Evolutionary conservation across 441 rosid species (phyloP).

Genomic region (Populus hybrid): DNA sequence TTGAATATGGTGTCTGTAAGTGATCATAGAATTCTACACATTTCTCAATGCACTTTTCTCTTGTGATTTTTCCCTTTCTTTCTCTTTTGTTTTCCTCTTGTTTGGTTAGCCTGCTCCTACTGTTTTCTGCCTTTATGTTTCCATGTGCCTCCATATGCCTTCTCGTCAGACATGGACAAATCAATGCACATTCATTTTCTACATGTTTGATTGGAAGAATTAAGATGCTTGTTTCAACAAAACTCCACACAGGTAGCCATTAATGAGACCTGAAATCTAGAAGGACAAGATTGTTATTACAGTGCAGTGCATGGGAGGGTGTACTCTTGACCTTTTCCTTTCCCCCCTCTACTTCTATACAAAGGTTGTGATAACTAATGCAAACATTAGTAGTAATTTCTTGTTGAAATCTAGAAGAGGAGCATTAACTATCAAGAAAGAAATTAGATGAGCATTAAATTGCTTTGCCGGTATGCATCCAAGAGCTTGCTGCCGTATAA

Average conservation of each 20-base stretch:
- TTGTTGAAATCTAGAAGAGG: background rate
- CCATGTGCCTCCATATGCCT: slow-evolving; percentile 26
- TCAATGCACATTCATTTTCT: slow-evolving; percentile 16
- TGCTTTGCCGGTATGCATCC: too few species aligned
- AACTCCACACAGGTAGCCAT: background rate
- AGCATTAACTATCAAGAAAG: background rate
- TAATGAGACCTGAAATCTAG: background rate
- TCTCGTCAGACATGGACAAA: slow-evolving; percentile 11
- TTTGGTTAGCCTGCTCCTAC: background rate
- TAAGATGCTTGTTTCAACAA: slow-evolving; percentile 3
- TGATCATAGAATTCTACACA: background rate
- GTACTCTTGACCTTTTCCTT: background rate
- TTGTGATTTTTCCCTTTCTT: background rate
- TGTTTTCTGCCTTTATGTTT: slow-evolving; percentile 17
- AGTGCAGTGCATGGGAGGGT: background rate
- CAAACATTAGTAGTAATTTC: too few species aligned
- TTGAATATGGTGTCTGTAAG: background rate
- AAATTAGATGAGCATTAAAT: background rate
- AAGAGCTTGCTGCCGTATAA: too few species aligned
- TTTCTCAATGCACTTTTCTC: slow-evolving; percentile 15
- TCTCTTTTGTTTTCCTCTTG: background rate
- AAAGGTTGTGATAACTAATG: background rate
- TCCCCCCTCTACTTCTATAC: background rate
- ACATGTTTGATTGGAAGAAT: background rate
- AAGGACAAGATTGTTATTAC: background rate